Evolutionary conservation across 129 eudicot species (phyloP), one percentile per base, ranked within the genome.

Genomic region (Artemisia annua): DNA sequence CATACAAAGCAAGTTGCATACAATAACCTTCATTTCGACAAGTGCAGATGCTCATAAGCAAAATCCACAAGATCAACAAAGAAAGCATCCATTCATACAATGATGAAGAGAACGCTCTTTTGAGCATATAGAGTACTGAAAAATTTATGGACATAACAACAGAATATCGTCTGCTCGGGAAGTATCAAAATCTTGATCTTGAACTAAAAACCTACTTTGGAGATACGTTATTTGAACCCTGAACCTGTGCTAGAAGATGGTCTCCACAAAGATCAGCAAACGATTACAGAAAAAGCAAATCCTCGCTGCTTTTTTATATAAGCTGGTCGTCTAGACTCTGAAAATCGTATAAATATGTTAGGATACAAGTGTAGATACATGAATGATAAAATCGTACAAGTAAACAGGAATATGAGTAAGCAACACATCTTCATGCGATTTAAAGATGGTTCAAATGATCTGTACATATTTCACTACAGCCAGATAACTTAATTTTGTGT

Each of bases 121-220:
- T 60, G 46, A 75, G 59, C 67, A 75, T 24, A 10, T 26, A 62
- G 18, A 64, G 30, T 65, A 54, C 63, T 53, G 66, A 43, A 64
- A 63, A 53, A 64, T 74, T 53, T 74, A 74, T 54, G 71, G 56
- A 74, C 72, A 74, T 61, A 63, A 63, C 22, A 52, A 63, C 55
- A 63, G 15, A 64, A 12, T 63, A 35, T 63, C 39, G 28, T 75
- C 48, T 75, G 28, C 66, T 54, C 32, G 10, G 12, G 50, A 58
- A 57, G 58, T 64, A 77, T 70, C 81, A 63, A 78, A 63, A 78
- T 78, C 76, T 70, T 78, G 57, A 62, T 77, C 70, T 56, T 63
- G 50, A 64, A 70, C 35, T 46, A 44, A 17, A 44, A 66, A 1
- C 60, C 61, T 53, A 65, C 82, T 44, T 71, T 22, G 65, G 32